Base-by-base conservation (phyloP, 164 flowering plant genomes). In the Vitis riparia region DNA sequence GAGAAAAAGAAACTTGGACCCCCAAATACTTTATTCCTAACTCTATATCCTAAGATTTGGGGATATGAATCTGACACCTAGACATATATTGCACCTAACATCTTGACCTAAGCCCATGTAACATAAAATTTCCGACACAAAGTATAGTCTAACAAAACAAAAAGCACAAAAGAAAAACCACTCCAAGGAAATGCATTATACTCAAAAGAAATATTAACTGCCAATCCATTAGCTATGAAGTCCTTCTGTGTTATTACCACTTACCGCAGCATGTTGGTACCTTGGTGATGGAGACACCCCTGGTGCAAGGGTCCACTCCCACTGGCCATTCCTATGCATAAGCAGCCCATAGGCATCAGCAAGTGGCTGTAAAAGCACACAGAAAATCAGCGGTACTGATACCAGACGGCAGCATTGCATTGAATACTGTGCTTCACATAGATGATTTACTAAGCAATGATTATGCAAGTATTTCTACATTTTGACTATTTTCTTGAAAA, bases 241-340 rank as follows among this genome's bases (percentile, higher is more conserved):
- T 64, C 56, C 67, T 23, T 48, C 49, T 27, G 8, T 32, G 65
- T 59, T 30, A 16, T 57, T 19, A 53, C 69, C 30, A 88, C 97
- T 91, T 85, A 96, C 99, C 84, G 98, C 90, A 70, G 97, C 90
- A 88, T 96, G 99, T 72, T 96, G 88, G 79, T 96, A 96, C 71
- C 99, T 88, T 50, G 94, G 87, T 27, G 99, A 96, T 78, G 99
- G 97, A 75, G 97, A 87, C 66, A 93, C 95, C 49, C 99, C 99
- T 65, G 99, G 99, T 59, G 99, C 99, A 84, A 91, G 97, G 71
- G 97, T 93, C 99, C 99, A 96, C 76, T 96, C 99, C 99, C 99
- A 96, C 71, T 88, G 92, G 63, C 98, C 97, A 82, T 90, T 94
- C 80, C 98, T 86, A 85, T 96, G 99, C 97, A 89, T 89, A 48